Evolutionary conservation across 441 rosid species (phyloP).

Genomic region (Breynia disticha): DNA sequence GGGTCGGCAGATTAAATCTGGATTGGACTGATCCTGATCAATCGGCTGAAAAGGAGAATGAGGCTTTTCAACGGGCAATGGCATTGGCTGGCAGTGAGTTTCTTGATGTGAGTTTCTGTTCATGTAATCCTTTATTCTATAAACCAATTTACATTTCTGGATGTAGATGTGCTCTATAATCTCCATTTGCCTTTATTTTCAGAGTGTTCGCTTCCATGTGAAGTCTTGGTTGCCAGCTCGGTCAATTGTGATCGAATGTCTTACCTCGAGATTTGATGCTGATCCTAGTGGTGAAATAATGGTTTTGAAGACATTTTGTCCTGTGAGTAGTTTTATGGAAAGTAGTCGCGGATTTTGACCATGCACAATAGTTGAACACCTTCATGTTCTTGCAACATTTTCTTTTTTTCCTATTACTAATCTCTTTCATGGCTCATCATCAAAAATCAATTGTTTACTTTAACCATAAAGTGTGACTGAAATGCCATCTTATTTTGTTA

Average conservation of each 20-base stretch:
- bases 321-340: constrained; percentile 68
- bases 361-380: too few species aligned
- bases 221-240: constrained; percentile 89
- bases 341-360: too few species aligned
- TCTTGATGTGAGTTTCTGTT: constrained; percentile 50
- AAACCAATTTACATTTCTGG: not conserved
- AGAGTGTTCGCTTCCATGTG: constrained; percentile 62
- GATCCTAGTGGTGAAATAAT: constrained; percentile 83
- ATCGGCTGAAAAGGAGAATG: constrained; percentile 80
- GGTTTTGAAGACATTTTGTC: constrained; percentile 63
- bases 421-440: not conserved
- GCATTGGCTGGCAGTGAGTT: constrained; percentile 75
- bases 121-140: not conserved
- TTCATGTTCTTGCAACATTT: too few species aligned
- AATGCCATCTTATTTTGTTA: not conserved
- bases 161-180: not conserved
- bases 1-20: constrained; percentile 79
- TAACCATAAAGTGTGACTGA: not conserved
- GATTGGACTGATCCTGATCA: constrained; percentile 95
- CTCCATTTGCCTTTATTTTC: constrained; percentile 13
- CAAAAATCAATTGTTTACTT: not conserved
- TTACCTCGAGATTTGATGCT: constrained; percentile 43
- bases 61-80: constrained; percentile 76
- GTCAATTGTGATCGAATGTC: constrained; percentile 66
- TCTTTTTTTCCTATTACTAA: too few species aligned